phyloP scores from a whole-genome alignment of 306 rosid genomes.

The Hippophae rhamnoides region DNA sequence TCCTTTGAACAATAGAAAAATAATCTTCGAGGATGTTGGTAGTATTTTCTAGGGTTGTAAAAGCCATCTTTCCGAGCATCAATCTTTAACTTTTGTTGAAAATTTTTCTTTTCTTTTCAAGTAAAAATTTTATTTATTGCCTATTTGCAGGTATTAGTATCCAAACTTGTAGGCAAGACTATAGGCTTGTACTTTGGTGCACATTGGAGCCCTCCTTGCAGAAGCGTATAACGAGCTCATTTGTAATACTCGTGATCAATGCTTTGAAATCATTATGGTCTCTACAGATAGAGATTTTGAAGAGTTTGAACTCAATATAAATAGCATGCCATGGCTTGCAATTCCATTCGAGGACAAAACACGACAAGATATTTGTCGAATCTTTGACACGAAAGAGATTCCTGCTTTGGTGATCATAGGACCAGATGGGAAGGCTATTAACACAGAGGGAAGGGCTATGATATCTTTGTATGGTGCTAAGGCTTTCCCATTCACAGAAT shows the following conservation, averaged over 20 bases:
- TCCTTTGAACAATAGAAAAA: too few species aligned
- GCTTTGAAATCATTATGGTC: slow-evolving; percentile 57
- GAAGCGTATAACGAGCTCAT: slow-evolving; percentile 52
- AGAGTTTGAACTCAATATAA: slow-evolving; percentile 49
- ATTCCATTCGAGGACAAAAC: slow-evolving; percentile 63
- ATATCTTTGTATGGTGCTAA: slow-evolving; percentile 64
- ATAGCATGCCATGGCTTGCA: slow-evolving; percentile 75
- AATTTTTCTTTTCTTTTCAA: too few species aligned
- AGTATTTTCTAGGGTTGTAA: too few species aligned
- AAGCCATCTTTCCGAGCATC: too few species aligned
- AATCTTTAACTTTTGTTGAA: too few species aligned
- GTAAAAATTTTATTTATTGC: neutral
- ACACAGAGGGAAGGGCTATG: slow-evolving; percentile 47
- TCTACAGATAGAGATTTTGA: slow-evolving; percentile 68
- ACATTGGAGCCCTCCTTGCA: slow-evolving; percentile 78
- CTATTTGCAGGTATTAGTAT: slow-evolving; percentile 39
- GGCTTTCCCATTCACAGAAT: slow-evolving; percentile 77
- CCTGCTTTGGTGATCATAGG: slow-evolving; percentile 71
- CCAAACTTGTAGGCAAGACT: slow-evolving; percentile 62
- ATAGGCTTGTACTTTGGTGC: slow-evolving; percentile 77
- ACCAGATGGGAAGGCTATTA: slow-evolving; percentile 52
- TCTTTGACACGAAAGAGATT: slow-evolving; percentile 57
- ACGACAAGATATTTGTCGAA: slow-evolving; percentile 65
- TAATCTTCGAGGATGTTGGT: too few species aligned
- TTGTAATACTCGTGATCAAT: slow-evolving; percentile 15